Evolutionary conservation across 768 basidiomycete species (phyloP).

Genomic region (Kwoniella europaea): DNA sequence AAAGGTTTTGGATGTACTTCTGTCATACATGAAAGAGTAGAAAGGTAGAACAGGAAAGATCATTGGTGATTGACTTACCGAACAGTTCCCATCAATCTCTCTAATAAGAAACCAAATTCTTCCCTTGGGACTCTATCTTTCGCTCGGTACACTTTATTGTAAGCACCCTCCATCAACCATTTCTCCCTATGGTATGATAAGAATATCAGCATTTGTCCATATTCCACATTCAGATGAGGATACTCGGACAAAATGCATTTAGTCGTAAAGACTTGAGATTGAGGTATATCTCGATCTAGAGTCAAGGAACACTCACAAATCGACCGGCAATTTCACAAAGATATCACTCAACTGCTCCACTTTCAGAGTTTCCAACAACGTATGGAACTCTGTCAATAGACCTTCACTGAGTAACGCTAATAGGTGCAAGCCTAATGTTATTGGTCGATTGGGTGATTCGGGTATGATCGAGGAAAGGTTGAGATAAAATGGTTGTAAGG

Average conservation of each 20-base stretch:
- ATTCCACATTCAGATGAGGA: not conserved
- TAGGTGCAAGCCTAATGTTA: conserved; percentile 89
- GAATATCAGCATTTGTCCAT: conserved; percentile 12
- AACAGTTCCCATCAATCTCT: conserved; percentile 91
- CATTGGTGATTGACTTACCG: conserved; percentile 63
- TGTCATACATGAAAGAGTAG: no score
- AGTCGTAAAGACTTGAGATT: no score
- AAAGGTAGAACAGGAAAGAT: not conserved
- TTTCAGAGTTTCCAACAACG: conserved; percentile 82
- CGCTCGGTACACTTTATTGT: conserved; percentile 96
- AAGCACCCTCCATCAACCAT: conserved; percentile 98
- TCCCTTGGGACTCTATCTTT: conserved; percentile 88
- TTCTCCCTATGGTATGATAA: conserved; percentile 64
- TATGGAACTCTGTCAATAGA: conserved; percentile 97
- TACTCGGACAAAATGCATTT: no score
- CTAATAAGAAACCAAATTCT: conserved; percentile 93
- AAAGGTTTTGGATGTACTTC: no score
- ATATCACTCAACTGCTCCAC: conserved; percentile 53
- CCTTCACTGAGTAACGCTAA: conserved; percentile 87
- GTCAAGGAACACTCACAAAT: conserved; percentile 41
- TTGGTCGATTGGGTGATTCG: conserved; percentile 81
- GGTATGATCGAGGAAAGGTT: conserved; percentile 63
- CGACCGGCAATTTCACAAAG: conserved; percentile 55
- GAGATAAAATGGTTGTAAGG: conserved; percentile 42
- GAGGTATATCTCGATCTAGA: no score